Evolutionary conservation across 495 filamentous ascomycete species (phyloP).

Genomic region (Aspergillus biplanus): DNA sequence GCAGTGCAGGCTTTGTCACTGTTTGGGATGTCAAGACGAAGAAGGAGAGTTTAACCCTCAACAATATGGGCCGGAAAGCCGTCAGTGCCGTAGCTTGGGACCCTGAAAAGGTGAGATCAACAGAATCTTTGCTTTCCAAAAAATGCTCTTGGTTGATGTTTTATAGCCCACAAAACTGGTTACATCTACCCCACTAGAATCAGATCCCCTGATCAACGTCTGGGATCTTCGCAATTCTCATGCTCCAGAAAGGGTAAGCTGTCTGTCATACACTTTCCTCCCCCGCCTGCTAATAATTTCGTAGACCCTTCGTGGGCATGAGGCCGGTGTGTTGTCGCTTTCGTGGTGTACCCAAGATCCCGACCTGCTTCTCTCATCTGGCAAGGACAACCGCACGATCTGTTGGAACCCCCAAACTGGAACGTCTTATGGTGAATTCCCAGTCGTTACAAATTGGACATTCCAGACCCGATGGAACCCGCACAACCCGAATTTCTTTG

Average conservation of each 20-base stretch:
- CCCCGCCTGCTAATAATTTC: slow-evolving; percentile 2
- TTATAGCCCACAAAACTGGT: slow-evolving; percentile 80
- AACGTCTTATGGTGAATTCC: slow-evolving; percentile 85
- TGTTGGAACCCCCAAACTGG: slow-evolving; percentile 96
- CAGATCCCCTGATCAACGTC: slow-evolving; percentile 81
- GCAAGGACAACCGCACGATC: slow-evolving; percentile 94
- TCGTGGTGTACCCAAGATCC: slow-evolving; percentile 95
- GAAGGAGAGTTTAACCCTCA: slow-evolving; percentile 93
- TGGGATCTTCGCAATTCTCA: slow-evolving; percentile 98
- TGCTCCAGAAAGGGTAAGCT: slow-evolving; percentile 75
- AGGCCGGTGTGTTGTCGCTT: slow-evolving; percentile 88
- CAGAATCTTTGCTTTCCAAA: background rate
- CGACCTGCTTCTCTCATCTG: slow-evolving; percentile 88
- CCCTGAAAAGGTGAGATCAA: slow-evolving; percentile 67
- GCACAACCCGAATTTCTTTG: slow-evolving; percentile 84
- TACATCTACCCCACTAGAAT: slow-evolving; percentile 91
- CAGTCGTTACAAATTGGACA: slow-evolving; percentile 97
- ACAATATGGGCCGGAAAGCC: slow-evolving; percentile 87
- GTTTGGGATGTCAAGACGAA: slow-evolving; percentile 98
- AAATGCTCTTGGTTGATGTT: slow-evolving; percentile 10
- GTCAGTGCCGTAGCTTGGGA: slow-evolving; percentile 98
- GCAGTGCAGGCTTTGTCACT: slow-evolving; percentile 92
- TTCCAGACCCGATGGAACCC: slow-evolving; percentile 96
- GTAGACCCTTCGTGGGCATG: slow-evolving; percentile 80
- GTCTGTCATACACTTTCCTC: background rate